Evolutionary conservation across 352 stramenopile species (phyloP).

Genomic region (Phytophthora syringae): DNA sequence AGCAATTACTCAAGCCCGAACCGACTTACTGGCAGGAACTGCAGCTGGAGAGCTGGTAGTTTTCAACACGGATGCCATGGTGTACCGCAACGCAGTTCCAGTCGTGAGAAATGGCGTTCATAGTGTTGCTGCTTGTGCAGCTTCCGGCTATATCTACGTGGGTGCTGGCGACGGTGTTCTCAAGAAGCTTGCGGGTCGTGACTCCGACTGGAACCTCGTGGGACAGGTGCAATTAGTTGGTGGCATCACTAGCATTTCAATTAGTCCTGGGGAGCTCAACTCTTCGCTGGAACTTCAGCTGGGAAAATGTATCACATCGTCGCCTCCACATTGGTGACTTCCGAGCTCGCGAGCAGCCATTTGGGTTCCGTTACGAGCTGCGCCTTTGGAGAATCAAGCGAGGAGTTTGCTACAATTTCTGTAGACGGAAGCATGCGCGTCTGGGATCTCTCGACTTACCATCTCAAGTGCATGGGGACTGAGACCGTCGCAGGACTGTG

Average conservation of each 20-base stretch:
- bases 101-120: constrained; percentile 80
- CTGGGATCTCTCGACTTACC: constrained; percentile 74
- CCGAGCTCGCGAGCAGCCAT: constrained; percentile 72
- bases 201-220: constrained; percentile 86
- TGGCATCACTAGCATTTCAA: constrained; percentile 79
- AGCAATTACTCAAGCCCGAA: constrained; percentile 58
- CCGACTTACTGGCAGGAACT: constrained; percentile 67
- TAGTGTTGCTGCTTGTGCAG: constrained; percentile 67
- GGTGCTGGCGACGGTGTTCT: constrained; percentile 87
- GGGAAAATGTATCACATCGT: constrained; percentile 78
- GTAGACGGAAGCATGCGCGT: constrained; percentile 72
- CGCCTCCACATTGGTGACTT: constrained; percentile 52
- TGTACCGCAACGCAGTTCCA: constrained; percentile 69
- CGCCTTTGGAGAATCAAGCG: constrained; percentile 61
- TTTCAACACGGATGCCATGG: constrained; percentile 74
- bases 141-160: constrained; percentile 76
- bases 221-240: constrained; percentile 84
- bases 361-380: constrained; percentile 66
- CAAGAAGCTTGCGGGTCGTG: constrained; percentile 80
- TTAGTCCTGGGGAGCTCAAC: constrained; percentile 55
- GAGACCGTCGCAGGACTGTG: constrained; percentile 60
- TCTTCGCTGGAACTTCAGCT: constrained; percentile 76
- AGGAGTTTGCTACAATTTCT: constrained; percentile 77
- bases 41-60: constrained; percentile 87
- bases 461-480: constrained; percentile 71